Percentiles rank a stretch among this genome's conserved stretches.
Evolutionary conservation across 495 filamentous ascomycete species (phyloP).

Genomic region (Podospora australis): DNA sequence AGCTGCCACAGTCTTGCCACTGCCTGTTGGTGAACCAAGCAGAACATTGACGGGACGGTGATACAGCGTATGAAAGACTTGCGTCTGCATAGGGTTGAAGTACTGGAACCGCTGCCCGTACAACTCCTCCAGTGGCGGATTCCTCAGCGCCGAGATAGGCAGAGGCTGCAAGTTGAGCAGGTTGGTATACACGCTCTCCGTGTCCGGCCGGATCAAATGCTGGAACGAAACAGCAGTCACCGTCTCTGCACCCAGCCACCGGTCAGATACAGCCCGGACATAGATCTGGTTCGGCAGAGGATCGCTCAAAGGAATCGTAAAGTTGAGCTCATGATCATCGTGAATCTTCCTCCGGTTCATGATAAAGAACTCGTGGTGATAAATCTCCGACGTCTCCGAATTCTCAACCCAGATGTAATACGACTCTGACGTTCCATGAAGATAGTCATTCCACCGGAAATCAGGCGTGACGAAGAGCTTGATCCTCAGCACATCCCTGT

Average conservation of each 20-base stretch:
- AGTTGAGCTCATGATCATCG: constrained; percentile 93
- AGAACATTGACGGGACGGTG: constrained; percentile 87
- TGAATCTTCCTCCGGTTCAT: constrained; percentile 80
- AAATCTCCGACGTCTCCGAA: constrained; percentile 95
- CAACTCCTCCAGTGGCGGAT: constrained; percentile 77
- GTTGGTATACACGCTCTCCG: constrained; percentile 94
- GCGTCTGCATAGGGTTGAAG: constrained; percentile 99
- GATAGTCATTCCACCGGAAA: constrained; percentile 92
- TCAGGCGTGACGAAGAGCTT: constrained; percentile 79
- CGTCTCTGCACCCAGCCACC: constrained; percentile 96
- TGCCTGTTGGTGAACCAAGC: constrained; percentile 93
- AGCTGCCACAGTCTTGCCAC: constrained; percentile 92
- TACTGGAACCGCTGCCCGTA: constrained; percentile 84
- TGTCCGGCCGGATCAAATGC: constrained; percentile 94
- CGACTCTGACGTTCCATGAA: constrained; percentile 89
- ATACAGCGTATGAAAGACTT: constrained; percentile 93
- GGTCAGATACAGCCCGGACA: constrained; percentile 84
- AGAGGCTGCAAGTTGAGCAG: constrained; percentile 87
- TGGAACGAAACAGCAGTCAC: constrained; percentile 94
- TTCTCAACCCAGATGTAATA: constrained; percentile 99
- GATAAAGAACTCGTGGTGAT: constrained; percentile 96
- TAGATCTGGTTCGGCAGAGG: constrained; percentile 94
- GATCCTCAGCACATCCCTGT: constrained; percentile 87
- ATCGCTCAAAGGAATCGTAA: constrained; percentile 92
- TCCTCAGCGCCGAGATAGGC: constrained; percentile 81